phyloP scores from a whole-genome alignment of 345 rosid species.

The Aurinia saxatilis region DNA sequence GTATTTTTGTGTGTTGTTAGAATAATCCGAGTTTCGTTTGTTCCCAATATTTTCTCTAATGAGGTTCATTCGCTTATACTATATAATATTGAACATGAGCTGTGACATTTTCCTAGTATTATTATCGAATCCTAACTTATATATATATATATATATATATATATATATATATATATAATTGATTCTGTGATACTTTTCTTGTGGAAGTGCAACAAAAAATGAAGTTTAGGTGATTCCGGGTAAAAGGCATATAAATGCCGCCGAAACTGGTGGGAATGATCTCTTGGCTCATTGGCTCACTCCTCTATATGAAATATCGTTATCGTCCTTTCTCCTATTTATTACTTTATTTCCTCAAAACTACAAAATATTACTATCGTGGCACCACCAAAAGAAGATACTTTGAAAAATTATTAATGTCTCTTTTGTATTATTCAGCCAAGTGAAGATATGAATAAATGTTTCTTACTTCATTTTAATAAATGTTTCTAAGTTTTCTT shows the following conservation, averaged over 20 bases:
- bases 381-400: slow-evolving; percentile 28
- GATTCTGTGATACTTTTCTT: not conserved
- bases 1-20: too few relatives aligned
- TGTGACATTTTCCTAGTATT: too few relatives aligned
- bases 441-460: slow-evolving; percentile 17
- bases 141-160: too few relatives aligned
- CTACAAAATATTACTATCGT: slow-evolving; percentile 20
- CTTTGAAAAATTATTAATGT: slow-evolving; percentile 21
- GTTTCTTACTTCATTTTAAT: slow-evolving; percentile 18
- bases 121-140: not conserved
- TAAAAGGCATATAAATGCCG: slow-evolving; percentile 14
- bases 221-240: not conserved
- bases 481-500: slow-evolving; percentile 13
- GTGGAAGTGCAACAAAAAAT: too few relatives aligned
- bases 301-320: slow-evolving; percentile 19
- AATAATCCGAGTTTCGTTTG: too few relatives aligned
- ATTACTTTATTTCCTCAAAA: slow-evolving; percentile 26
- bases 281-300: slow-evolving; percentile 13
- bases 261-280: slow-evolving; percentile 23
- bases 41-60: too few relatives aligned
- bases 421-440: slow-evolving; percentile 1
- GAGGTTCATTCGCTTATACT: not conserved
- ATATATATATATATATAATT: too few relatives aligned
- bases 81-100: not conserved
- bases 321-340: slow-evolving; percentile 24